phyloP scores from a whole-genome alignment of 306 rosid species.

The Dryas octopetala region DNA sequence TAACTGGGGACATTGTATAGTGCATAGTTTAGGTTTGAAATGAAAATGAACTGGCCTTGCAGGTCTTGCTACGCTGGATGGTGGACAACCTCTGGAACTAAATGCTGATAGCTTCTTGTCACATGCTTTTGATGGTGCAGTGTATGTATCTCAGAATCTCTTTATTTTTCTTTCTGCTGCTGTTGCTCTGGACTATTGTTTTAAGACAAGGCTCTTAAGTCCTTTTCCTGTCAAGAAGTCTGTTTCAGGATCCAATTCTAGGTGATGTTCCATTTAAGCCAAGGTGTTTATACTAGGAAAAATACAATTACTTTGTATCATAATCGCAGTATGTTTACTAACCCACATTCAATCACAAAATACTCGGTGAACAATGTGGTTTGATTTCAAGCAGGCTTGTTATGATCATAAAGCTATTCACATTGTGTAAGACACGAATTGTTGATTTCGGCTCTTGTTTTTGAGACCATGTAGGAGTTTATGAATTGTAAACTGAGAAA shows the following conservation, averaged over 20 bases:
- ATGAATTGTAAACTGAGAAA: too few relatives aligned
- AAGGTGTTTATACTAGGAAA: not conserved
- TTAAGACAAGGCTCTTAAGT: conserved; percentile 61
- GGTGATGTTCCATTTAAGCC: conserved; percentile 12
- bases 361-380: not conserved
- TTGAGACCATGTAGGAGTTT: too few relatives aligned
- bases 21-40: not conserved
- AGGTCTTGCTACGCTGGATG: conserved; percentile 73
- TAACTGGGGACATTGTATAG: not conserved
- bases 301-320: not conserved
- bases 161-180: conserved; percentile 68
- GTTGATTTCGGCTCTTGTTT: too few relatives aligned
- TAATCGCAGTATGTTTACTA: not conserved
- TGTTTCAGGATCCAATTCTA: conserved; percentile 26
- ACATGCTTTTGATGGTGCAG: conserved; percentile 60
- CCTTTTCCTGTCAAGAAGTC: conserved; percentile 59
- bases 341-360: not conserved
- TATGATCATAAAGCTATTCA: not conserved
- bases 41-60: conserved; percentile 32
- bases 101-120: conserved; percentile 54
- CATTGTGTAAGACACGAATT: too few relatives aligned
- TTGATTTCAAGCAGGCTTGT: not conserved
- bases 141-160: conserved; percentile 59
- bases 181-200: conserved; percentile 72
- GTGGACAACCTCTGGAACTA: conserved; percentile 54